Evolutionary conservation across 1,284 basidiomycete species (phyloP).

Genomic region (Irpex lacteus): DNA sequence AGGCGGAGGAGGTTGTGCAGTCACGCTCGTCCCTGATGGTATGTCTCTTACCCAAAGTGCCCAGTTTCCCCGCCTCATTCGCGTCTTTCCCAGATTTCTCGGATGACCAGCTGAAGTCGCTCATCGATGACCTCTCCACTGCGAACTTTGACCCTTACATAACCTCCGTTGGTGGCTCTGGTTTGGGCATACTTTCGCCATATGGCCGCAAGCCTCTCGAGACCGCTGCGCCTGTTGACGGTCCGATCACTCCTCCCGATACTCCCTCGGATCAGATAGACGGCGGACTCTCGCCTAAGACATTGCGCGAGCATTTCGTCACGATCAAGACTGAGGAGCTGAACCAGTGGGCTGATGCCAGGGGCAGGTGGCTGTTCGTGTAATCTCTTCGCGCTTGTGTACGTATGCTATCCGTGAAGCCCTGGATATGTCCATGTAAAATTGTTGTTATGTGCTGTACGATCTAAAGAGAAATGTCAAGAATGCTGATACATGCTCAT

Average conservation of each 20-base stretch:
- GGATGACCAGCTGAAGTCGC: conserved; percentile 49
- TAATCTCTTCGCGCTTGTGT: conserved; percentile 23
- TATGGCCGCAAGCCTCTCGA: conserved; percentile 34
- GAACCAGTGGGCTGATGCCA: conserved; percentile 51
- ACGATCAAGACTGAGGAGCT: conserved; percentile 44
- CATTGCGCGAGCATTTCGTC: conserved; percentile 50
- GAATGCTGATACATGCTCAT: no score
- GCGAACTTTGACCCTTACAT: conserved; percentile 85
- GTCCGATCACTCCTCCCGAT: conserved; percentile 51
- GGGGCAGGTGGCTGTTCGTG: conserved; percentile 67
- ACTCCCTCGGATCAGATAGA: conserved; percentile 31
- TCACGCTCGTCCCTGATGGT: conserved; percentile 93
- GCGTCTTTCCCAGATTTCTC: conserved; percentile 53
- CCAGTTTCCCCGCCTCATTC: neutral
- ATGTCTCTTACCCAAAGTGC: conserved; percentile 21
- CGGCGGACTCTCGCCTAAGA: conserved; percentile 17
- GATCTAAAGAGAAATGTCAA: no score
- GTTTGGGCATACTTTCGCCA: conserved; percentile 83
- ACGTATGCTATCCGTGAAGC: neutral
- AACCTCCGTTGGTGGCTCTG: conserved; percentile 90
- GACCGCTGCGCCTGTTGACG: conserved; percentile 13
- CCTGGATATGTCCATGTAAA: neutral
- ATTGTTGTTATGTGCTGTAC: neutral
- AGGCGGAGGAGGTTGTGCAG: conserved; percentile 97
- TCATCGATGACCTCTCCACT: conserved; percentile 57